A percentile compares a stretch with the other conserved stretches of the same genome.
Evolutionary conservation across 345 rosid genomes (phyloP).

Genomic region (Ricinus communis): DNA sequence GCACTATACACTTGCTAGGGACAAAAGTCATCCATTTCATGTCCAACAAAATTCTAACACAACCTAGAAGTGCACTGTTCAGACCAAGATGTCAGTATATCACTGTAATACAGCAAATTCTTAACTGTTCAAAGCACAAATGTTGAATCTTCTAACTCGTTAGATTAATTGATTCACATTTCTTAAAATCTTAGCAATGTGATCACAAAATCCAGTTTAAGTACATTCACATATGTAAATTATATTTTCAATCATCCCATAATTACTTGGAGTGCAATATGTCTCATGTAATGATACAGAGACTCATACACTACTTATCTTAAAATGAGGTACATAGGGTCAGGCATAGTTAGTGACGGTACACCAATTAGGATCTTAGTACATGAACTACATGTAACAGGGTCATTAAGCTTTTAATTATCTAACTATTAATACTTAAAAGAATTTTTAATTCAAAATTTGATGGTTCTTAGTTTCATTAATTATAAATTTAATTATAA

Average conservation of each 20-base stretch:
- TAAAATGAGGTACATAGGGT: too few relatives aligned
- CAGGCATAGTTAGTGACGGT: too few relatives aligned
- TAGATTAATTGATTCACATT: not conserved
- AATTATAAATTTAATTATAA: too few relatives aligned
- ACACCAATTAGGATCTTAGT: too few relatives aligned
- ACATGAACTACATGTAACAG: too few relatives aligned
- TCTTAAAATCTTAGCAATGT: not conserved
- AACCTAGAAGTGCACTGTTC: not conserved
- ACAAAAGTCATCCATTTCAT: not conserved
- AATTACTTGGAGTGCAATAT: not conserved
- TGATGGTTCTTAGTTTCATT: too few relatives aligned
- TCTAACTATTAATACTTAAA: too few relatives aligned
- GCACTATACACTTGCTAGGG: not conserved
- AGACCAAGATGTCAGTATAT: not conserved
- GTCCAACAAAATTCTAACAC: too few relatives aligned
- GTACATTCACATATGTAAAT: not conserved
- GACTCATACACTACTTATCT: too few relatives aligned
- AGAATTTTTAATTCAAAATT: too few relatives aligned
- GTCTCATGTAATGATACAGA: too few relatives aligned
- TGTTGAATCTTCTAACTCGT: not conserved
- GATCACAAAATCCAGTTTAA: not conserved
- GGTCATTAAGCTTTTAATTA: too few relatives aligned
- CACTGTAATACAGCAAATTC: not conserved
- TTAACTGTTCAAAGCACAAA: not conserved
- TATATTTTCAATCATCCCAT: not conserved